Evolutionary conservation across 139 green algal species (phyloP).

Genomic region (Helicosporidium sp.): DNA sequence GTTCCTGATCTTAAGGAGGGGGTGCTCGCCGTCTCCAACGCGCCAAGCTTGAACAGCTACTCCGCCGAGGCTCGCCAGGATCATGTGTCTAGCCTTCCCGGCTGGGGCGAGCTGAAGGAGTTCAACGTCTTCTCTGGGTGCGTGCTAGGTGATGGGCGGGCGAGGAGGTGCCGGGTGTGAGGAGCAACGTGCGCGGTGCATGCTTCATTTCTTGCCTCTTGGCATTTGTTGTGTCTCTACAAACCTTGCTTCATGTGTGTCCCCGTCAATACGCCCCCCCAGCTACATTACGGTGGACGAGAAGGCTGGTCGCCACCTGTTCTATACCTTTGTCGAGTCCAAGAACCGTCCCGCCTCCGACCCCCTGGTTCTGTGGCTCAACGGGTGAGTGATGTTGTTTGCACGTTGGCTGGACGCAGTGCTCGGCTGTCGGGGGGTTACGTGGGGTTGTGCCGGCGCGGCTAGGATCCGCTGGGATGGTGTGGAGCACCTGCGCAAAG

Average conservation of each 20-base stretch:
- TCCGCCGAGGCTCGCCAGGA: not conserved
- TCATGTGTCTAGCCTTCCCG: not conserved
- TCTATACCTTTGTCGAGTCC: slow-evolving; percentile 43
- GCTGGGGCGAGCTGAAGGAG: not conserved
- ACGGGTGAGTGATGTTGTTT: slow-evolving; percentile 42
- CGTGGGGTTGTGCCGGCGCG: not conserved
- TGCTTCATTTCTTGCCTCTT: not conserved
- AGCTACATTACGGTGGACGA: slow-evolving; percentile 66
- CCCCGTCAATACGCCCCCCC: not conserved
- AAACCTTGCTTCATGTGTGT: not conserved
- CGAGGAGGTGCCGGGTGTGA: not conserved
- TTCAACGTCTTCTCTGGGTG: not conserved
- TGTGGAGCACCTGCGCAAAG: too few relatives aligned
- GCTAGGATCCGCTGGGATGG: too few relatives aligned
- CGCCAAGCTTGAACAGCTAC: not conserved
- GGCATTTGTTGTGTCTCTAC: not conserved
- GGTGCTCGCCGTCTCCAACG: not conserved
- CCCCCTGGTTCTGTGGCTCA: slow-evolving; percentile 57
- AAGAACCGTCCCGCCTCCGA: slow-evolving; percentile 3
- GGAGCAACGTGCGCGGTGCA: not conserved
- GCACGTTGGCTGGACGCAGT: too few relatives aligned
- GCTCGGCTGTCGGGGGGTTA: not conserved
- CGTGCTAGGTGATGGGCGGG: too few relatives aligned
- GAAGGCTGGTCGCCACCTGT: slow-evolving; percentile 38
- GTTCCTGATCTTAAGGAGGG: too few relatives aligned